Base-by-base conservation (phyloP, 208 protist genomes). In the Wallacemonas rigidus region DNA sequence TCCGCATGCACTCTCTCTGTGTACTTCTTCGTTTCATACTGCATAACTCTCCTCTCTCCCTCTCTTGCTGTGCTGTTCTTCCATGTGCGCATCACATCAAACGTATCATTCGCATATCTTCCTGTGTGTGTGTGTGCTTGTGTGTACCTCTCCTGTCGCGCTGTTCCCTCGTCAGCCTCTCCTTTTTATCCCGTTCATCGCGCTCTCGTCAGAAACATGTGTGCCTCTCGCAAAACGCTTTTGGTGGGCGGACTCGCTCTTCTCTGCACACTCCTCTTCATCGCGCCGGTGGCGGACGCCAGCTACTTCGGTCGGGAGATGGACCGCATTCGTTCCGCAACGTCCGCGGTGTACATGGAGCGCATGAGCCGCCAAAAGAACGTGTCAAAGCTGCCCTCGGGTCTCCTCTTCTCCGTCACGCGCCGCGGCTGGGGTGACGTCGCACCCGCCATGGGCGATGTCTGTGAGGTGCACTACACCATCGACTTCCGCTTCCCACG, bases 391-490 rank as follows among this genome's bases (percentile, higher is more conserved):
- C 82, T 96, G 40, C 89, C 89, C 1, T 94, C 89, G 3, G 91
- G 91, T 3, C 67, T 96, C 39, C 79, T 94, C 60, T 74, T 93
- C 47, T 86, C 83, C 1, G 67, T 93, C 0, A 50, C 87, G 17
- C 61, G 62, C 9, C 79, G 76, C 38, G 91, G 91, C 45, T 69
- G 53, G 6, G 89, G 89, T 40, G 82, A 78, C 51, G 79, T 79
- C 14, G 76, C 86, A 2, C 83, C 91, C 15, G 74, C 72, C 9
- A 41, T 62, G 15, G 61, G 87, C 41, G 88, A 92, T 51, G 65
- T 69, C 36, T 96, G 91, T 69, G 75, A 88, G 38, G 70, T 94
- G 2, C 88, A 92, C 75, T 96, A 95, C 85, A 83, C 74, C 6
- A 80, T 79, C 35, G 71, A 74, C 55, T 76, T 91, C 60, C 82